Evolutionary conservation across 2,329 filamentous ascomycete genomes (phyloP).

Genomic region (Fusarium austroafricanum): DNA sequence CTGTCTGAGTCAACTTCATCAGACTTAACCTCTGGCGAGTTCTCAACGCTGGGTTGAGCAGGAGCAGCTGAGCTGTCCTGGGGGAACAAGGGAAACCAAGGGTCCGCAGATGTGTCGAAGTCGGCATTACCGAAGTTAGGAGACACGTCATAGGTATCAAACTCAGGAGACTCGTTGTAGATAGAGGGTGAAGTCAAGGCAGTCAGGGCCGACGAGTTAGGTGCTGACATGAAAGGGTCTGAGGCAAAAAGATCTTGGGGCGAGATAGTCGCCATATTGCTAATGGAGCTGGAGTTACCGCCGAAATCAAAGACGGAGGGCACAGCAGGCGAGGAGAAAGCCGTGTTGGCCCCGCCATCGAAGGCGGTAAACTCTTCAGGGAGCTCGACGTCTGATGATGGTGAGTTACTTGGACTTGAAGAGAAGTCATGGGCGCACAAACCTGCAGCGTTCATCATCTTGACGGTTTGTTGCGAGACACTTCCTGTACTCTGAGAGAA

Average conservation of each 20-base stretch:
- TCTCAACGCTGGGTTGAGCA: constrained; percentile 48
- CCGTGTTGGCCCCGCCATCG: constrained; percentile 62
- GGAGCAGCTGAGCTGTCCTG: constrained; percentile 53
- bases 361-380: constrained; percentile 69
- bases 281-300: constrained; percentile 61
- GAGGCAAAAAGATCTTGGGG: constrained; percentile 83
- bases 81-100: constrained; percentile 82
- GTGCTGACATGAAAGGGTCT: constrained; percentile 77
- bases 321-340: constrained; percentile 66
- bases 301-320: constrained; percentile 63
- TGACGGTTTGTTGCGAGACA: constrained; percentile 59
- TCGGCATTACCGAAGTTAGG: constrained; percentile 76
- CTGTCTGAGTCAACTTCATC: constrained; percentile 63
- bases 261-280: constrained; percentile 78
- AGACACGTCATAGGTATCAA: constrained; percentile 80
- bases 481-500: constrained; percentile 72
- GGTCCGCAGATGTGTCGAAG: constrained; percentile 62
- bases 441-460: constrained; percentile 60
- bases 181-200: constrained; percentile 87
- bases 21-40: constrained; percentile 57
- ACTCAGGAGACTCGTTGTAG: constrained; percentile 80
- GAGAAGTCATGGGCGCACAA: constrained; percentile 25
- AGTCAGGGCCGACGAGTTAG: constrained; percentile 84
- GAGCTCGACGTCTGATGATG: constrained; percentile 65
- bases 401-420: constrained; percentile 48